Percentiles rank a stretch among this genome's conserved stretches.
These are phyloP conservation scores for Setaria viridis DNA, from an alignment of 202 grass and related monocot genomes.

Conservation along the genomic window DNA sequence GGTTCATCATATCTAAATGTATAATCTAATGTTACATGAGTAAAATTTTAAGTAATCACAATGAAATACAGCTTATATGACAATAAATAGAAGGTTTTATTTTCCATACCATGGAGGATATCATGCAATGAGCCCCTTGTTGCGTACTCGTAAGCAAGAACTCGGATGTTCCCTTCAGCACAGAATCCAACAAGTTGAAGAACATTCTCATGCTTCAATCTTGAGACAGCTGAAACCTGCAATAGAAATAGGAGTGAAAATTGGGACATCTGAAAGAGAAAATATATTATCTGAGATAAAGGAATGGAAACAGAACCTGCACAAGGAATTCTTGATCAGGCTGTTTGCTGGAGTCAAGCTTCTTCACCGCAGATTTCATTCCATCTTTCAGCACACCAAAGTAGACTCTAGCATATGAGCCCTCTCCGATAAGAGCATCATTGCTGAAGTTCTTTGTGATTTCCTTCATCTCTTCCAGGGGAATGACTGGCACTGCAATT, in stretches of 20 bases:
- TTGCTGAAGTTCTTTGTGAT: slow-evolving; percentile 80
- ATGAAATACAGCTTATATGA: neutral
- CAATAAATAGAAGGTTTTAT: slow-evolving; percentile 21
- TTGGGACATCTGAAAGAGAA: neutral
- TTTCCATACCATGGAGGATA: slow-evolving; percentile 70
- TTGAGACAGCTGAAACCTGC: slow-evolving; percentile 79
- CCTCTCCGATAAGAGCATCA: slow-evolving; percentile 85
- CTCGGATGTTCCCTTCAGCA: slow-evolving; percentile 61
- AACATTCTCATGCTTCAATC: slow-evolving; percentile 83
- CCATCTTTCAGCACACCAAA: slow-evolving; percentile 81
- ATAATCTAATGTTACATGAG: neutral
- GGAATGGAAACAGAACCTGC: slow-evolving; percentile 51
- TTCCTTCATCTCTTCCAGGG: slow-evolving; percentile 80
- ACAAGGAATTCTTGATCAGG: slow-evolving; percentile 84
- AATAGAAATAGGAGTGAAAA: slow-evolving; percentile 24
- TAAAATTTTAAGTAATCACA: neutral
- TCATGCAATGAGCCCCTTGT: slow-evolving; percentile 83
- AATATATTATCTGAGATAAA: slow-evolving; percentile 10
- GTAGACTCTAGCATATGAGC: slow-evolving; percentile 87
- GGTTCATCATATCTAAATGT: neutral
- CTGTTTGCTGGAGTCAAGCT: slow-evolving; percentile 95
- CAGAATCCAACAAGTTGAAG: slow-evolving; percentile 79
- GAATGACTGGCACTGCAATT: slow-evolving; percentile 77
- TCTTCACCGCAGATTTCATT: slow-evolving; percentile 74
- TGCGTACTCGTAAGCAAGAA: slow-evolving; percentile 87